These are phyloP conservation scores for Volvox carteri DNA, from an alignment of 163 green algal genomes.

Conservation along the genomic window DNA sequence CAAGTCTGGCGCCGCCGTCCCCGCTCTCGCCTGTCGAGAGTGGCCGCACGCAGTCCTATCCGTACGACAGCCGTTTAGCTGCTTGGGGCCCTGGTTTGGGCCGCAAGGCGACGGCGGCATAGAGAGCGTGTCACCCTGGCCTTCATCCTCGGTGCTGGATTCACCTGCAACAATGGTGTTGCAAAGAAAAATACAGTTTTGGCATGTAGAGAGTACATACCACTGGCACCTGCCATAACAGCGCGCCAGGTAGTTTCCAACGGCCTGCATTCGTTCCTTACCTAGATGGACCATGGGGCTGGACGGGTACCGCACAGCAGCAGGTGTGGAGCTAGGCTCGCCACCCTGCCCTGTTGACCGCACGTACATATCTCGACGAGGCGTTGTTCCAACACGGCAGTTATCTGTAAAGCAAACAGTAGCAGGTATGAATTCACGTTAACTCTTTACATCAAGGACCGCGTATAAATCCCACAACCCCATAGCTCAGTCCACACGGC, in stretches of 20 bases:
- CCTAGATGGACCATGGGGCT: neutral
- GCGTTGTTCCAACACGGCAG: neutral
- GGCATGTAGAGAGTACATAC: too few relatives aligned
- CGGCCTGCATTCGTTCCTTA: neutral
- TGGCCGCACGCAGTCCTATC: neutral
- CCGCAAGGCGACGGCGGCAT: conserved; percentile 4
- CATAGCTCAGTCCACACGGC: too few relatives aligned
- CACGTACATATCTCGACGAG: conserved; percentile 51
- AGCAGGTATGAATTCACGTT: too few relatives aligned
- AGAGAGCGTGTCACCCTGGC: conserved; percentile 13
- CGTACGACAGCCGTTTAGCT: neutral
- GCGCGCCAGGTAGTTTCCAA: too few relatives aligned
- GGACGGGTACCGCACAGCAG: neutral
- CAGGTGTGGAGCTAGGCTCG: neutral
- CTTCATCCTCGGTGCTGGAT: neutral
- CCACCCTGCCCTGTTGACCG: neutral
- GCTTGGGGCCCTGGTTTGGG: neutral
- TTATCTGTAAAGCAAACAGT: neutral
- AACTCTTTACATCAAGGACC: too few relatives aligned
- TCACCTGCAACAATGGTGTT: too few relatives aligned
- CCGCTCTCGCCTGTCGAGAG: neutral
- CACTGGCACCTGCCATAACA: too few relatives aligned
- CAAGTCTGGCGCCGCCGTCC: neutral
- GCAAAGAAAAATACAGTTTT: too few relatives aligned
- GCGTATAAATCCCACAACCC: too few relatives aligned